phyloP scores from a whole-genome alignment of 2,329 filamentous ascomycete species.

The Sarocladiaceae sp. region DNA sequence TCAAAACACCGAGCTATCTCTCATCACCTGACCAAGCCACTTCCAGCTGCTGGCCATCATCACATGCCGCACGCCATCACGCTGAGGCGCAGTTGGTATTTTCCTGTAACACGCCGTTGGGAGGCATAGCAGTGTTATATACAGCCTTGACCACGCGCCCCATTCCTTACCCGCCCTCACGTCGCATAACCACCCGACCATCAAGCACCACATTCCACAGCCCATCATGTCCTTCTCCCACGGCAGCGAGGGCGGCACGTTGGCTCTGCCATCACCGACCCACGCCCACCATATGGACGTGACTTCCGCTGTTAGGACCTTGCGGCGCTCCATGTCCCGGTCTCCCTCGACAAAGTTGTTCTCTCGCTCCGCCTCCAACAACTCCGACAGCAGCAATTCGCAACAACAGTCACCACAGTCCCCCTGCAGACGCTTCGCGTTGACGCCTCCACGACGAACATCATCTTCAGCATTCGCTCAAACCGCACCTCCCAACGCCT shows the following conservation, averaged over 20 bases:
- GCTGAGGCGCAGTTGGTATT: slow-evolving; percentile 6
- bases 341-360: slow-evolving; percentile 85
- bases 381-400: slow-evolving; percentile 35
- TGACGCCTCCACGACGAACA: slow-evolving; percentile 29
- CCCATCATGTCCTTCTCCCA: slow-evolving; percentile 53
- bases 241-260: slow-evolving; percentile 59
- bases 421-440: slow-evolving; percentile 39
- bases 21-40: neutral
- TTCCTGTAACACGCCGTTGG: neutral
- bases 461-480: slow-evolving; percentile 23
- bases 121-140: slow-evolving; percentile 4
- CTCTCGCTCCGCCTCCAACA: slow-evolving; percentile 39
- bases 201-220: slow-evolving; percentile 20
- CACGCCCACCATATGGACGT: slow-evolving; percentile 77
- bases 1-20: neutral
- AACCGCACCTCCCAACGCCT: slow-evolving; percentile 29
- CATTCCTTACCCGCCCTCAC: slow-evolving; percentile 20
- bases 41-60: neutral
- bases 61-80: slow-evolving; percentile 2
- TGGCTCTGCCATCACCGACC: slow-evolving; percentile 82
- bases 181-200: slow-evolving; percentile 16
- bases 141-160: neutral
- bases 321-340: slow-evolving; percentile 81
- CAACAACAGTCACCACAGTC: slow-evolving; percentile 39
- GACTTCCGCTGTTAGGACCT: slow-evolving; percentile 71